phyloP scores from a whole-genome alignment of 257 asterid species.

The Capsicum baccatum region DNA sequence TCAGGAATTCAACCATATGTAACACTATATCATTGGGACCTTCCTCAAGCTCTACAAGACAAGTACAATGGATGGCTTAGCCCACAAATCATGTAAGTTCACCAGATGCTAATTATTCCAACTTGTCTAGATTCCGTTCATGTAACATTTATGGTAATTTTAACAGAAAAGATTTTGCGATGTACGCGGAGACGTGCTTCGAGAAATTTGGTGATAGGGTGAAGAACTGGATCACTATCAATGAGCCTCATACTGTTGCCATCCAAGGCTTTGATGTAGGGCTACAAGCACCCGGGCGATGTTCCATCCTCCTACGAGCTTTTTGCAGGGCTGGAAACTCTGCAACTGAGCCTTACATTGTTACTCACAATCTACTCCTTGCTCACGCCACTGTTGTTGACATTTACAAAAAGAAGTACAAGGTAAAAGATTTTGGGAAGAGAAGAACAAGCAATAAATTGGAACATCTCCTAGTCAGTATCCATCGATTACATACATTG shows the following conservation, averaged over 20 bases:
- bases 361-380: constrained; percentile 30
- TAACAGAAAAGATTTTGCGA: constrained; percentile 68
- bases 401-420: constrained; percentile 36
- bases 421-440: constrained; percentile 42
- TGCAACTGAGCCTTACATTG: constrained; percentile 32
- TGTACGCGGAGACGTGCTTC: constrained; percentile 81
- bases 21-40: constrained; percentile 93
- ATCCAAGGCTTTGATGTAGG: constrained; percentile 82
- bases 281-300: constrained; percentile 48
- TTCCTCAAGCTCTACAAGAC: constrained; percentile 82
- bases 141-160: not conserved
- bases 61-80: constrained; percentile 73
- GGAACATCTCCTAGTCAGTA: not conserved
- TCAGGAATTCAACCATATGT: constrained; percentile 85
- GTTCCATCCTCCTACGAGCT: constrained; percentile 41
- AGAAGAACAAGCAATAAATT: not conserved
- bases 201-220: constrained; percentile 82
- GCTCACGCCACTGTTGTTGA: constrained; percentile 33
- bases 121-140: not conserved
- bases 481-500: not conserved
- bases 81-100: constrained; percentile 65
- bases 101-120: not conserved
- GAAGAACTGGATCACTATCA: constrained; percentile 93
- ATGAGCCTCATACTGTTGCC: constrained; percentile 81
- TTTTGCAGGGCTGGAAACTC: constrained; percentile 27